Evolutionary conservation across 2,329 filamentous ascomycete species (phyloP).

Genomic region (Pseudocercospora musae): DNA sequence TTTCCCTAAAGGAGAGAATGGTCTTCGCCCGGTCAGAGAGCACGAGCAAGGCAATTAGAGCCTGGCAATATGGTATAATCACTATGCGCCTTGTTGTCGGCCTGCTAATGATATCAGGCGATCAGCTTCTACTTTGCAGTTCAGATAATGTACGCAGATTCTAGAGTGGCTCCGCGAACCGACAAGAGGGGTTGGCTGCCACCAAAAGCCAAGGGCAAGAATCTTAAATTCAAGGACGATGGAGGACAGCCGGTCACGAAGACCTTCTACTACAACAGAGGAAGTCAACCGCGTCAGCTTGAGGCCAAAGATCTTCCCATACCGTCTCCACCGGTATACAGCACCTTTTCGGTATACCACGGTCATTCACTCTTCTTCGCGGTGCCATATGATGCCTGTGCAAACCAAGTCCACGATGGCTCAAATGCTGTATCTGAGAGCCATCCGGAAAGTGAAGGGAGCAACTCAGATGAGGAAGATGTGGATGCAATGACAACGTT

Average conservation of each 20-base stretch:
- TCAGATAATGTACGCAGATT: not conserved
- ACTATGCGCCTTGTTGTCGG: not conserved
- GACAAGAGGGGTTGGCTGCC: not conserved
- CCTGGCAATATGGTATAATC: not conserved
- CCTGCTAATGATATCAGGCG: not conserved
- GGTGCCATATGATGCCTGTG: not conserved
- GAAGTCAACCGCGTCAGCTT: not conserved
- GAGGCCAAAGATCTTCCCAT: not conserved
- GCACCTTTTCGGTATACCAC: not conserved
- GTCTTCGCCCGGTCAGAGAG: not conserved
- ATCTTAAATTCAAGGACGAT: not conserved
- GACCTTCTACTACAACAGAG: not conserved
- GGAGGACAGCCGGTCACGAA: not conserved
- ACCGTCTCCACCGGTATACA: not conserved
- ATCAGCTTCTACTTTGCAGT: not conserved
- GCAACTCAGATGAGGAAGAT: not conserved
- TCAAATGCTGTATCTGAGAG: not conserved
- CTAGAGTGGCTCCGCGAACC: not conserved
- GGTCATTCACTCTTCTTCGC: not conserved
- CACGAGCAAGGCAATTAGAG: not conserved
- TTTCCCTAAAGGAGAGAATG: too few species aligned
- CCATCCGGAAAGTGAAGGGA: not conserved
- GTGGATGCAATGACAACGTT: not conserved
- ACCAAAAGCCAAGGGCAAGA: not conserved
- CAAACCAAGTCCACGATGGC: not conserved